Conservation (phyloP, 1,284 basidiomycete genomes). For the Cryptococcus maquisensis region DNA sequence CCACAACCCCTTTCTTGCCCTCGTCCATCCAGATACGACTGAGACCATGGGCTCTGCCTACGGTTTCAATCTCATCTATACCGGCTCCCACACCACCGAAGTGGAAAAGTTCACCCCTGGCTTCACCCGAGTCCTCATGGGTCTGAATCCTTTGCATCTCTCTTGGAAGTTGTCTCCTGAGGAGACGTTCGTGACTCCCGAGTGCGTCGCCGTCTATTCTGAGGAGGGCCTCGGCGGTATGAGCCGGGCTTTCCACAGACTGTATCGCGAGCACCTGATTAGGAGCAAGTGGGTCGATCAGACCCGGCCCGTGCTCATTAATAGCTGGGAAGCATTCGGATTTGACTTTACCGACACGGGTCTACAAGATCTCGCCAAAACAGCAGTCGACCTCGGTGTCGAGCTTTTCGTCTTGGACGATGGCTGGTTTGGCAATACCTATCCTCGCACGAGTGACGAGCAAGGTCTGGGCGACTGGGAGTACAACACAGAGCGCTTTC, state of each 20-base stretch:
- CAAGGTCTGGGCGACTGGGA: conserved; percentile 37
- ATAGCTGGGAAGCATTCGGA: conserved; percentile 40
- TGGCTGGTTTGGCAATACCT: conserved; percentile 36
- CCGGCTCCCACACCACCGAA: too few relatives aligned
- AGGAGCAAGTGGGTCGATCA: conserved; percentile 10
- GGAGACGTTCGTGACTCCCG: too few relatives aligned
- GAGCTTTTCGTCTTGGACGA: conserved; percentile 40
- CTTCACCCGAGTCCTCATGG: too few relatives aligned
- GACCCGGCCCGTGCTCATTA: conserved; percentile 27
- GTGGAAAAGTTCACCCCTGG: too few relatives aligned
- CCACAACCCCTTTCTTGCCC: too few relatives aligned
- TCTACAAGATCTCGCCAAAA: conserved; percentile 20
- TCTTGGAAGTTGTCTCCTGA: too few relatives aligned
- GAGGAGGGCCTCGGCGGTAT: too few relatives aligned
- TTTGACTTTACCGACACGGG: conserved; percentile 27
- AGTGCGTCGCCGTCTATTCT: too few relatives aligned
- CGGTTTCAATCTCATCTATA: too few relatives aligned
- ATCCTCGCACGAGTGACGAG: not conserved
- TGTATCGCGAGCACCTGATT: conserved; percentile 29
- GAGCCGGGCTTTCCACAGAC: conserved; percentile 13
- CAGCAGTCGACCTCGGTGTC: conserved; percentile 23
- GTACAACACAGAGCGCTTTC: conserved; percentile 26
- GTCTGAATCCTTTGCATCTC: too few relatives aligned
- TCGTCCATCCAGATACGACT: too few relatives aligned
- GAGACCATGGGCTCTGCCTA: too few relatives aligned